Percentiles rank a stretch among this genome's conserved stretches.
These are phyloP conservation scores for Trametes cinnabarina DNA, from an alignment of 768 basidiomycete genomes.

Conservation along the genomic window DNA sequence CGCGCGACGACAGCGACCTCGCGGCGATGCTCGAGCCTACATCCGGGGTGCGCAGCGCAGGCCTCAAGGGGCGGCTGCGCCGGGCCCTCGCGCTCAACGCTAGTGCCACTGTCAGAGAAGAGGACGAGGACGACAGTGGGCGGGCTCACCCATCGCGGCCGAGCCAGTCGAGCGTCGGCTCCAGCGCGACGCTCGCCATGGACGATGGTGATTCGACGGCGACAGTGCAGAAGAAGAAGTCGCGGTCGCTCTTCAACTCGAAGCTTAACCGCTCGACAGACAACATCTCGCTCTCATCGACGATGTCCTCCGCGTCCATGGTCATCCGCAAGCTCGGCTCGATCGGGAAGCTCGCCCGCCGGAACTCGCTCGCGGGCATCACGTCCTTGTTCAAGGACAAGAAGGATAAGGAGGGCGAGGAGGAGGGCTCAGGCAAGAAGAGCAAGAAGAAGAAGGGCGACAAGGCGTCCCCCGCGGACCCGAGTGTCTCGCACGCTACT, in stretches of 20 bases:
- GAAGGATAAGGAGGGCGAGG: constrained; percentile 45
- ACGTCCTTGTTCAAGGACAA: constrained; percentile 94
- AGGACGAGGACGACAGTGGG: constrained; percentile 44
- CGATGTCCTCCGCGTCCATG: constrained; percentile 91
- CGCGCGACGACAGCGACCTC: constrained; percentile 72
- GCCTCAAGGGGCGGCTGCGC: constrained; percentile 75
- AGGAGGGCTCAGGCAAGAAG: constrained; percentile 47
- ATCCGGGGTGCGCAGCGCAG: constrained; percentile 54
- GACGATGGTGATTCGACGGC: constrained; percentile 32
- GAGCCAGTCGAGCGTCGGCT: constrained; percentile 29
- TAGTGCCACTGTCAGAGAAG: constrained; percentile 54
- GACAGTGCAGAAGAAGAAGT: constrained; percentile 60
- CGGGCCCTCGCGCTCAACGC: constrained; percentile 71
- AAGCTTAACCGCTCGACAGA: constrained; percentile 86
- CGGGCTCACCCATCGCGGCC: constrained; percentile 1
- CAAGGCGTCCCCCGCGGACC: constrained; percentile 64
- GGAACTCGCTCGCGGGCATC: constrained; percentile 88
- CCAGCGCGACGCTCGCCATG: constrained; percentile 30
- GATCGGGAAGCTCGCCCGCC: constrained; percentile 83
- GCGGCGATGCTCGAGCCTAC: constrained; percentile 47
- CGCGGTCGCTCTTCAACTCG: constrained; percentile 82
- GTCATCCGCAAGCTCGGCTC: constrained; percentile 95
- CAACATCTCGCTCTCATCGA: constrained; percentile 93
- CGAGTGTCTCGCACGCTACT: constrained; percentile 77
- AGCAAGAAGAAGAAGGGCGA: constrained; percentile 49